These are phyloP conservation scores for Colletotrichum acutatum DNA, from an alignment of 2,329 filamentous ascomycete species.

Conservation along the genomic window DNA sequence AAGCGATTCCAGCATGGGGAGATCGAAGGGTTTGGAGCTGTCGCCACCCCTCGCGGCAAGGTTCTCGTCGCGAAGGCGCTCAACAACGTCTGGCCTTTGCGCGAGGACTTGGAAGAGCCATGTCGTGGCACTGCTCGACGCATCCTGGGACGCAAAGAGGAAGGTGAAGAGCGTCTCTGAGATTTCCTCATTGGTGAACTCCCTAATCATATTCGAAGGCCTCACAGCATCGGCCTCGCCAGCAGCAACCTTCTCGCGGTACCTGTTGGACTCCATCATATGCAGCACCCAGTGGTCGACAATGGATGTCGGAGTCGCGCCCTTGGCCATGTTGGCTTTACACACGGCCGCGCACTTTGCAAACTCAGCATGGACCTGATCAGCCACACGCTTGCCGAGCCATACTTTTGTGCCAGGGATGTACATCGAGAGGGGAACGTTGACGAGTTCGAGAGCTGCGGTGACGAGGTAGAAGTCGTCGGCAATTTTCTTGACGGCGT, in stretches of 20 bases:
- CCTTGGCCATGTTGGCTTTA: conserved; percentile 76
- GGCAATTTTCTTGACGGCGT: conserved; percentile 77
- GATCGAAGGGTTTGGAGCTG: conserved; percentile 49
- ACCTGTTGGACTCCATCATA: conserved; percentile 78
- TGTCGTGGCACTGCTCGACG: conserved; percentile 62
- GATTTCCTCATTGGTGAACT: conserved; percentile 62
- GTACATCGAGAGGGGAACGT: conserved; percentile 76
- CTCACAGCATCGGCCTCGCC: conserved; percentile 58
- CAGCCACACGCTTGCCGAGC: conserved; percentile 80
- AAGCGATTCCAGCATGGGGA: conserved; percentile 59
- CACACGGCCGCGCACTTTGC: conserved; percentile 77
- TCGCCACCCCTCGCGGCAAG: conserved; percentile 55
- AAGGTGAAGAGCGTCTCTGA: conserved; percentile 63
- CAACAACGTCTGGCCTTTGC: conserved; percentile 60
- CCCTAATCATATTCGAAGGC: conserved; percentile 58
- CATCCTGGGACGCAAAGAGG: conserved; percentile 64
- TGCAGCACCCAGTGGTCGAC: conserved; percentile 81
- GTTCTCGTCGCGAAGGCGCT: conserved; percentile 59
- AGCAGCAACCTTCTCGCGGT: conserved; percentile 71
- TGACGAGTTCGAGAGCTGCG: conserved; percentile 82
- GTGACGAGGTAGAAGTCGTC: conserved; percentile 85
- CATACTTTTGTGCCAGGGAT: conserved; percentile 81
- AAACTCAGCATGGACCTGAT: conserved; percentile 78
- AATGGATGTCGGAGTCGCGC: conserved; percentile 76
- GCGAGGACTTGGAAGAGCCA: conserved; percentile 64